These are phyloP conservation scores for Schoenoplectus tabernaemontani DNA, from an alignment of 202 grass and related monocot species.

Conservation along the genomic window DNA sequence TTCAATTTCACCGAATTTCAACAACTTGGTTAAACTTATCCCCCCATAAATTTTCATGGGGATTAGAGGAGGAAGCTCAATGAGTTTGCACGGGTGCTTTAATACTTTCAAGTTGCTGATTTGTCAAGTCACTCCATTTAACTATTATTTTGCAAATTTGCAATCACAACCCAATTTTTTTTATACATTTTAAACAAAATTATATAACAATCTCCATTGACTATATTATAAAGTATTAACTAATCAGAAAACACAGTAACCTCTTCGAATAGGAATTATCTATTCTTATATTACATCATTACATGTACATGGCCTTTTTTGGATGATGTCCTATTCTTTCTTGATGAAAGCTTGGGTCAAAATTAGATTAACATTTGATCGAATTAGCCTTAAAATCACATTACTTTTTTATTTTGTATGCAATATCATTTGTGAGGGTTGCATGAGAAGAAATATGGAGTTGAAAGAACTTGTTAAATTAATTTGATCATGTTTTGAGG, in stretches of 20 bases:
- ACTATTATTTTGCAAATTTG: not conserved
- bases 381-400: not conserved
- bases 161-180: not conserved
- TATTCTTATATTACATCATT: constrained; percentile 15
- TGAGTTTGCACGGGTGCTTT: constrained; percentile 65
- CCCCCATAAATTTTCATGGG: constrained; percentile 36
- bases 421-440: not conserved
- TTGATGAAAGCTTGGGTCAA: constrained; percentile 94
- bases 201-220: not conserved
- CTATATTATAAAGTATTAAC: too few species aligned
- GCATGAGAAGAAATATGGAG: not conserved
- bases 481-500: not conserved
- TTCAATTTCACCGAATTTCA: constrained; percentile 69
- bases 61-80: constrained; percentile 78
- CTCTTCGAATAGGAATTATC: not conserved
- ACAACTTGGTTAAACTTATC: constrained; percentile 43
- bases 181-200: not conserved
- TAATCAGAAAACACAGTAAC: not conserved
- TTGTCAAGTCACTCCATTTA: constrained; percentile 63
- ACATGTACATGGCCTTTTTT: constrained; percentile 69
- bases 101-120: constrained; percentile 60
- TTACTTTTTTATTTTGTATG: not conserved
- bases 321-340: constrained; percentile 87
- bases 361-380: constrained; percentile 55
- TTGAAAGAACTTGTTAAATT: not conserved